These are phyloP conservation scores for Fusarium sublunatum DNA, from an alignment of 2,329 filamentous ascomycete genomes.

Conservation along the genomic window DNA sequence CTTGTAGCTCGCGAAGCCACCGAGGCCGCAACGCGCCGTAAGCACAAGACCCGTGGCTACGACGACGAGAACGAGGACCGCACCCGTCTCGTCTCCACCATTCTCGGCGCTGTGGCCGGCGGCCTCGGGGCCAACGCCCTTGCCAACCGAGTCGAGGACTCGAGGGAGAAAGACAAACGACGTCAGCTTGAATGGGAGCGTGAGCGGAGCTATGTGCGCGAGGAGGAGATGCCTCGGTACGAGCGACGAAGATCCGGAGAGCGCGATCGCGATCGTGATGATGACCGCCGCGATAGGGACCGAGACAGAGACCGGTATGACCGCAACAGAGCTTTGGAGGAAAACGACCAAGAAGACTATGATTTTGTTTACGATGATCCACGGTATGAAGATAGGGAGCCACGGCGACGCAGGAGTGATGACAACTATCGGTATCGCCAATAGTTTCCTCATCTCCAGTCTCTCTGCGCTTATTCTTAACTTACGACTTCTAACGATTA, in stretches of 20 bases:
- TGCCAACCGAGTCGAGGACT: conserved; percentile 57
- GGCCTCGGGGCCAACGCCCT: conserved; percentile 66
- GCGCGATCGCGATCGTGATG: conserved; percentile 19
- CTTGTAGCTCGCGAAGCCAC: conserved; percentile 62
- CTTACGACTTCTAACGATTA: conserved; percentile 28
- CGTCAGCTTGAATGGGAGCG: conserved; percentile 53
- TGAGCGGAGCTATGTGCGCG: conserved; percentile 49
- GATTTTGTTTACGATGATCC: conserved; percentile 48
- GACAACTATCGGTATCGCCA: conserved; percentile 41
- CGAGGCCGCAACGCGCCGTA: conserved; percentile 53
- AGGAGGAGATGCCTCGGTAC: conserved; percentile 45
- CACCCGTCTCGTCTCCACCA: conserved; percentile 58
- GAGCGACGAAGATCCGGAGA: conserved; percentile 36
- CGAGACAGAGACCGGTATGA: conserved; percentile 25
- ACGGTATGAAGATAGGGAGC: conserved; percentile 44
- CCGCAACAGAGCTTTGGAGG: conserved; percentile 33
- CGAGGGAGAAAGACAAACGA: conserved; percentile 49
- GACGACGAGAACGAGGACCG: conserved; percentile 47
- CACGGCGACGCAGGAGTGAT: conserved; percentile 41
- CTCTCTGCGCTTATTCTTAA: not conserved
- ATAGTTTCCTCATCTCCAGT: conserved; percentile 12
- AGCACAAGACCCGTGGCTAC: conserved; percentile 45
- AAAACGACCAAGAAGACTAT: conserved; percentile 44
- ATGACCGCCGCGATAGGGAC: conserved; percentile 11
- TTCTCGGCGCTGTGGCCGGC: conserved; percentile 66